phyloP scores from a whole-genome alignment of 75 land plant species.

The Picea glauca region DNA sequence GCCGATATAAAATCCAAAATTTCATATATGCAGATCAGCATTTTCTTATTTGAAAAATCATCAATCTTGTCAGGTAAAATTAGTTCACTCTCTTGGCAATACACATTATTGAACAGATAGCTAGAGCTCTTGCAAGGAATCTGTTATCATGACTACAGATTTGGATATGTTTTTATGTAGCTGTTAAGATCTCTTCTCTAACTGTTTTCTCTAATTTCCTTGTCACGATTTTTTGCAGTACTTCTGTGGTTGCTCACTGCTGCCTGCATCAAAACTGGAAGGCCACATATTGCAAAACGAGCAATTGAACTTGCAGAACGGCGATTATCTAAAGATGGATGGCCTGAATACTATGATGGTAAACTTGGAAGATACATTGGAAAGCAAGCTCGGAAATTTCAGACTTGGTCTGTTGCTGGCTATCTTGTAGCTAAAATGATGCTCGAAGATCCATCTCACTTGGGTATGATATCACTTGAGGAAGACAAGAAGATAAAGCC shows the following conservation, averaged over 20 bases:
- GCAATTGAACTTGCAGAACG: constrained; percentile 81
- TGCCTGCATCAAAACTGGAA: constrained; percentile 71
- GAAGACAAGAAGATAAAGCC: constrained; percentile 91
- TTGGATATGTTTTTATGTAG: too few relatives aligned
- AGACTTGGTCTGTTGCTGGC: constrained; percentile 93
- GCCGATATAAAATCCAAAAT: too few relatives aligned
- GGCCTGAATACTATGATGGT: constrained; percentile 85
- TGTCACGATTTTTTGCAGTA: constrained; percentile 39
- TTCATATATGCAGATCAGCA: too few relatives aligned
- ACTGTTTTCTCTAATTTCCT: constrained; percentile 14
- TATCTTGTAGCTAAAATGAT: constrained; percentile 90
- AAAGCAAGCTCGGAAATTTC: constrained; percentile 60
- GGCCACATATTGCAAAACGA: constrained; percentile 81
- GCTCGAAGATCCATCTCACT: constrained; percentile 88
- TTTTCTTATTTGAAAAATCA: too few relatives aligned
- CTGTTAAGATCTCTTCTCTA: too few relatives aligned
- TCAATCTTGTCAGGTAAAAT: too few relatives aligned
- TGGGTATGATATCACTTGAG: constrained; percentile 82
- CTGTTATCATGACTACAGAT: too few relatives aligned
- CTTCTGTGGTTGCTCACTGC: constrained; percentile 90
- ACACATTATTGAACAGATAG: too few relatives aligned
- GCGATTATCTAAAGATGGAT: constrained; percentile 64
- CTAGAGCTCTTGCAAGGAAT: too few relatives aligned
- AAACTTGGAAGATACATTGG: constrained; percentile 58
- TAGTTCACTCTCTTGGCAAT: too few relatives aligned